These are phyloP conservation scores for Gossypium mustelinum DNA, from an alignment of 345 rosid genomes.

Conservation along the genomic window DNA sequence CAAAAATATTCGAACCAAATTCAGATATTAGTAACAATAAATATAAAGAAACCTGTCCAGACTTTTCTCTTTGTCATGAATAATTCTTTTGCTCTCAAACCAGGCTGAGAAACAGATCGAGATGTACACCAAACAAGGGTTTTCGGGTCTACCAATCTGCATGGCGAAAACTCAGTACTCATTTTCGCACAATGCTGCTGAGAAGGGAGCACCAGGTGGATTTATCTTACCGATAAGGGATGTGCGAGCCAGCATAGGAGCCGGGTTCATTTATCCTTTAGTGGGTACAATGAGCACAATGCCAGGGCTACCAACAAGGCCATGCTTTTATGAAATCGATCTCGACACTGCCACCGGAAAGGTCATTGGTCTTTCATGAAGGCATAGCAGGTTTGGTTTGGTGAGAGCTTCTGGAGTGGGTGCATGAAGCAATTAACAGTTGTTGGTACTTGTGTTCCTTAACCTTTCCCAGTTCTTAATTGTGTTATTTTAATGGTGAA, in stretches of 20 bases:
- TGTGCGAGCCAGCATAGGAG: slow-evolving; percentile 94
- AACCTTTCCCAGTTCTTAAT: background rate
- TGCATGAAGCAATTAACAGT: background rate
- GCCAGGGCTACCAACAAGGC: slow-evolving; percentile 99
- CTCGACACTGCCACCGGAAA: slow-evolving; percentile 74
- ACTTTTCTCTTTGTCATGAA: background rate
- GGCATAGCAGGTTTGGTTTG: background rate
- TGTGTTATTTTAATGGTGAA: background rate
- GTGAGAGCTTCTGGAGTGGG: background rate
- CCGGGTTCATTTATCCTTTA: slow-evolving; percentile 91
- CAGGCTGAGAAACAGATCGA: slow-evolving; percentile 98
- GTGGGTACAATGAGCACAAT: slow-evolving; percentile 97
- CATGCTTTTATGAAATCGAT: slow-evolving; percentile 93
- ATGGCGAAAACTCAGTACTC: slow-evolving; percentile 99
- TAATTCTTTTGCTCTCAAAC: background rate
- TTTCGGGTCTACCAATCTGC: slow-evolving; percentile 88
- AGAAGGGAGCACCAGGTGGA: slow-evolving; percentile 88
- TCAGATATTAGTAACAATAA: background rate
- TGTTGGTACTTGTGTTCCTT: background rate
- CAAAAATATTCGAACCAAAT: background rate
- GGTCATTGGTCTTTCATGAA: slow-evolving; percentile 82
- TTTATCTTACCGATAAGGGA: slow-evolving; percentile 83
- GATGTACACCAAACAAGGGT: slow-evolving; percentile 88
- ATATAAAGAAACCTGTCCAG: background rate
- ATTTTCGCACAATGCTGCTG: slow-evolving; percentile 71